Evolutionary conservation across 2,329 filamentous ascomycete genomes (phyloP).

Genomic region (Apiospora kogelbergensis): DNA sequence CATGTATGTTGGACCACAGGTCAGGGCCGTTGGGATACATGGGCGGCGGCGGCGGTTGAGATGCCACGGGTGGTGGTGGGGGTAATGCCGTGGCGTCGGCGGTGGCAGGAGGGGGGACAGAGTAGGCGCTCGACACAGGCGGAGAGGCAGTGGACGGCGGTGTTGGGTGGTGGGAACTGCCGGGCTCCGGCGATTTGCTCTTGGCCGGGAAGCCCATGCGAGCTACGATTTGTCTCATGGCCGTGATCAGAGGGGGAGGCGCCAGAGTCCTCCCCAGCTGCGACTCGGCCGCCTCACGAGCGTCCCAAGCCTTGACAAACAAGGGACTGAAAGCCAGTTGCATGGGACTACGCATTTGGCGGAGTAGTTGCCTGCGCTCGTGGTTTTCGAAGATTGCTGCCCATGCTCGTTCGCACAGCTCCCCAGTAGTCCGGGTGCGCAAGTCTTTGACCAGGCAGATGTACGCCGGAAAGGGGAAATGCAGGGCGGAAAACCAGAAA

Average conservation of each 20-base stretch:
- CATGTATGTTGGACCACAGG: slow-evolving; percentile 23
- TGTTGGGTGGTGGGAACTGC: background rate
- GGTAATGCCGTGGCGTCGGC: slow-evolving; percentile 13
- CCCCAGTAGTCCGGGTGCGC: slow-evolving; percentile 50
- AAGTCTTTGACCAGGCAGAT: slow-evolving; percentile 60
- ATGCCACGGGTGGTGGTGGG: slow-evolving; percentile 23
- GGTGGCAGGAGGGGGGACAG: background rate
- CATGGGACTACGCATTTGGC: slow-evolving; percentile 53
- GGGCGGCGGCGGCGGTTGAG: slow-evolving; percentile 6
- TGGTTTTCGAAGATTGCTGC: slow-evolving; percentile 55
- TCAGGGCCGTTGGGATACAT: slow-evolving; percentile 8
- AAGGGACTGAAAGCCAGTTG: slow-evolving; percentile 57
- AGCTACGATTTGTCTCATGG: slow-evolving; percentile 44
- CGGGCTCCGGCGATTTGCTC: slow-evolving; percentile 26
- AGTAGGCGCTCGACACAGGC: background rate
- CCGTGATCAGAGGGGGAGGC: slow-evolving; percentile 47
- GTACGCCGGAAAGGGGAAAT: slow-evolving; percentile 62
- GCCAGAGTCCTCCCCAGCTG: slow-evolving; percentile 42
- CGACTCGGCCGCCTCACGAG: slow-evolving; percentile 48
- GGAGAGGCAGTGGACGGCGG: slow-evolving; percentile 3
- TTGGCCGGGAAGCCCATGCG: slow-evolving; percentile 33
- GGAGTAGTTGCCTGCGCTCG: slow-evolving; percentile 48
- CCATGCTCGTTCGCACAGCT: slow-evolving; percentile 60
- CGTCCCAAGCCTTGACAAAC: slow-evolving; percentile 64
- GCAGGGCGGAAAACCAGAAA: slow-evolving; percentile 58